Base-by-base conservation (phyloP, 306 rosid genomes). In the Abrus pulchellus region DNA sequence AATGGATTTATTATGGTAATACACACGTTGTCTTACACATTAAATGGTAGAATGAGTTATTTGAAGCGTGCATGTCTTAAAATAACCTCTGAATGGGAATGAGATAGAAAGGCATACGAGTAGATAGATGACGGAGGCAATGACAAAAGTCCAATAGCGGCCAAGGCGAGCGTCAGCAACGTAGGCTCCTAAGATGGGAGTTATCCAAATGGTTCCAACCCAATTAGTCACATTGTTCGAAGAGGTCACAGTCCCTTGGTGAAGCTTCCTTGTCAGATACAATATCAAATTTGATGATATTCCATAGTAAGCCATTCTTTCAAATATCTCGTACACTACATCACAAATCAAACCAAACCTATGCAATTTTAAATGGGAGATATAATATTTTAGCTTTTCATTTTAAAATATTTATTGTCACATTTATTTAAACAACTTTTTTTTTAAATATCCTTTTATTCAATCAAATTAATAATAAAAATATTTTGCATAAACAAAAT, bases 301-400 rank as follows among this genome's bases (percentile, higher is more conserved):
- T 74, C 97, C 92, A 78, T 85, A 77, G 38, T 86, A 83, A 29
- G 97, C 97, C 94, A 92, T 92, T 83, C 94, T 92, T 71, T 92
- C 94, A 62, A 92, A 86, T 32, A 90, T 62, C 79, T 90, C 91
- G 30, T 90, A 88, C 72, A 77, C 93, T 85, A 64, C 80, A 77
- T 44, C 14, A 6, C 12, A 71, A 11, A 68, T 45, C 5, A 14
- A 29, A 28, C 2, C 12, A 38, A 64, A 0, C 3, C 47, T 12
- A 7, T 20, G 5, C 32, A 64, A 38, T 5, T 11, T 1, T 1
- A 20, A 20, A 20, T 20, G 20, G 20, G 20, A 20, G 20, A 20
- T 20, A 20, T 20, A 20, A 20, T 20, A 20, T 20, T 20, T 20
- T 20, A 20, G 20, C 20, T 20, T 20, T 20, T 20, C 20, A 20